phyloP scores from a whole-genome alignment of 768 basidiomycete species.

The Trametes cingulata region DNA sequence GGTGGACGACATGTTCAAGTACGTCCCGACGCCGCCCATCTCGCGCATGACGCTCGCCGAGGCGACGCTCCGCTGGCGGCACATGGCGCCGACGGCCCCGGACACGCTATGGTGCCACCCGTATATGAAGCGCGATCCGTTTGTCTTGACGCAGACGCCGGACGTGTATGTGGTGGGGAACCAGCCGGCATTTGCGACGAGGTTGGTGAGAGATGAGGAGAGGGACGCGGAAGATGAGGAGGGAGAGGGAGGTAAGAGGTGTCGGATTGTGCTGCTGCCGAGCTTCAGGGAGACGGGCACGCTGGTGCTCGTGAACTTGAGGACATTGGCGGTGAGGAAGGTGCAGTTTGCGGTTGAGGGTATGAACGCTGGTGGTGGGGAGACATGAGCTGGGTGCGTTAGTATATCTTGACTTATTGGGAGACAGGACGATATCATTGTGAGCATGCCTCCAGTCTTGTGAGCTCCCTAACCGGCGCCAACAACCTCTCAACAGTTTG shows the following conservation, averaged over 20 bases:
- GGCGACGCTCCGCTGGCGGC: conserved; percentile 87
- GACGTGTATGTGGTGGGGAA: conserved; percentile 93
- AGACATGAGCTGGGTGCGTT: conserved; percentile 2
- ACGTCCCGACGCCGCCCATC: conserved; percentile 69
- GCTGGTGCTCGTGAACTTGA: conserved; percentile 77
- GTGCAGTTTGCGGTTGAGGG: conserved; percentile 54
- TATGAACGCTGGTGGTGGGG: conserved; percentile 29
- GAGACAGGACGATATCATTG: too few species aligned
- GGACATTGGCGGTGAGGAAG: conserved; percentile 69
- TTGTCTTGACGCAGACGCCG: conserved; percentile 82
- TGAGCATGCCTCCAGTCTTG: too few species aligned
- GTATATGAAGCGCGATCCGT: conserved; percentile 84
- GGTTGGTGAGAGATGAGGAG: conserved; percentile 43
- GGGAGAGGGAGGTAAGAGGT: conserved; percentile 37
- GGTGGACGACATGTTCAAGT: conserved; percentile 93
- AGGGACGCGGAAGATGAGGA: conserved; percentile 41
- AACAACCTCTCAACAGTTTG: too few species aligned
- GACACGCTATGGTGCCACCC: conserved; percentile 99
- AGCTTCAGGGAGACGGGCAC: conserved; percentile 76
- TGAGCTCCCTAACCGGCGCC: too few species aligned
- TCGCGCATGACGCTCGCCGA: conserved; percentile 76
- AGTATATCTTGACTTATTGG: neutral
- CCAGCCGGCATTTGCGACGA: conserved; percentile 81
- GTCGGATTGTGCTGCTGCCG: conserved; percentile 81
- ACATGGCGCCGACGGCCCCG: conserved; percentile 98